Evolutionary conservation across 371 early-diverging fungal species (phyloP), one percentile per base, ranked within the genome.

Genomic region (Apophysomyces trapeziformis): DNA sequence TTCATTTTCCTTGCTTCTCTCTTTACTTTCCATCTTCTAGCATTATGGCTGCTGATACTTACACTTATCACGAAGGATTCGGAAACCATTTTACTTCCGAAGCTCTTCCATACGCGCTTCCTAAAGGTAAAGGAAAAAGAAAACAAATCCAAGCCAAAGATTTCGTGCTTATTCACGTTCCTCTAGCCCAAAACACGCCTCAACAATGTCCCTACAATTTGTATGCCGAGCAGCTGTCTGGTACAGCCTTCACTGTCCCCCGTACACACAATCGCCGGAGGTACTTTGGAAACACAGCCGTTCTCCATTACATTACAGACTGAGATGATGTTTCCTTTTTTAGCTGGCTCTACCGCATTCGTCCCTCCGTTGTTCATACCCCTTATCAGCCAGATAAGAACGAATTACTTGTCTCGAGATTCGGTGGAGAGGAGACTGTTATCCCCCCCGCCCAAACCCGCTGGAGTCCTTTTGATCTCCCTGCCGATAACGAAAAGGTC

Each of bases 321-420:
- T 47, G 18, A 21, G 21, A 32, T 50, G 32, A 50, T 18, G 54
- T 7, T 50, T 13, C 46, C 5, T 45, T 35, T 16, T 54, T 4
- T 72, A 93, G 92, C 61, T 98, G 97, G 97, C 77, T 97, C n/a
- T 97, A 97, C 79, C 93, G 97, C 65, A 94, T 97, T 71, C 92
- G 90, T 36, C 97, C 97, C n/a, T 93, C 96, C 0, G 95, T 93
- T 14, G 87, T 89, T 68, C 97, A 96, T 69, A 69, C 72, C 1
- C 96, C 96, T 2, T 95, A 90, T 65, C 70, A 71, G 63, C 84
- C 83, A 14, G 56, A 58, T 9, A 69, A 65, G 46, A 66, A 75
- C 13, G 66, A 74, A n/a, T 70, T 75, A 18, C 44, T 92, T 5
- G 83, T 87, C 12, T 81, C 87, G 68, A 77, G 84, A 61, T 92